Percentiles rank a stretch among this genome's conserved stretches.
These are phyloP conservation scores for Colletotrichum magnum DNA, from an alignment of 2,329 filamentous ascomycete genomes.

Conservation along the genomic window DNA sequence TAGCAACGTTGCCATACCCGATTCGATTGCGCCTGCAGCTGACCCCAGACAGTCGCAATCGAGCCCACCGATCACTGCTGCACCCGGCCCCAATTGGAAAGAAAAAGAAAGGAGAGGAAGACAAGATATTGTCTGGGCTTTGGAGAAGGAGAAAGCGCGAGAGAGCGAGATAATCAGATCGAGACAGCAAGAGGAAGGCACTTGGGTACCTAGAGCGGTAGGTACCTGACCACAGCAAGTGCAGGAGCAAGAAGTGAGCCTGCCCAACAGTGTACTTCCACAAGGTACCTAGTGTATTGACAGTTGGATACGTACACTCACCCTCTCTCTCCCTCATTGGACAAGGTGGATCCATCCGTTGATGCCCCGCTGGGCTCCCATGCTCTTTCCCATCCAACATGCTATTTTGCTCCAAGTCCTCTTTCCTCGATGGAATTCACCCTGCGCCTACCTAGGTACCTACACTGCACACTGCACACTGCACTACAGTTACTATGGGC, in stretches of 20 bases:
- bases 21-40: slow-evolving; percentile 26
- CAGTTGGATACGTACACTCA: too few relatives aligned
- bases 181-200: too few relatives aligned
- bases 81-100: slow-evolving; percentile 10
- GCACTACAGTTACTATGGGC: too few relatives aligned
- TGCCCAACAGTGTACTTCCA: not conserved
- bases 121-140: not conserved
- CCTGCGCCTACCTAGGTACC: not conserved
- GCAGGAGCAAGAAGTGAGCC: not conserved
- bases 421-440: not conserved
- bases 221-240: too few relatives aligned
- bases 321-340: too few relatives aligned
- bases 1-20: slow-evolving; percentile 22
- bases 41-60: slow-evolving; percentile 12
- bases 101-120: not conserved
- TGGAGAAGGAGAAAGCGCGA: not conserved
- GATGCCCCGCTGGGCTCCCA: slow-evolving; percentile 3
- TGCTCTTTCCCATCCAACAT: slow-evolving; percentile 11
- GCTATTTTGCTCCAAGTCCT: slow-evolving; percentile 3
- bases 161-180: not conserved
- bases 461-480: not conserved
- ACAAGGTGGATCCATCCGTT: too few relatives aligned
- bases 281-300: too few relatives aligned
- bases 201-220: too few relatives aligned
- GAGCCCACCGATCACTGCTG: slow-evolving; percentile 22